Base-by-base conservation (phyloP, 306 rosid genomes). In the Prunus fruticosa region DNA sequence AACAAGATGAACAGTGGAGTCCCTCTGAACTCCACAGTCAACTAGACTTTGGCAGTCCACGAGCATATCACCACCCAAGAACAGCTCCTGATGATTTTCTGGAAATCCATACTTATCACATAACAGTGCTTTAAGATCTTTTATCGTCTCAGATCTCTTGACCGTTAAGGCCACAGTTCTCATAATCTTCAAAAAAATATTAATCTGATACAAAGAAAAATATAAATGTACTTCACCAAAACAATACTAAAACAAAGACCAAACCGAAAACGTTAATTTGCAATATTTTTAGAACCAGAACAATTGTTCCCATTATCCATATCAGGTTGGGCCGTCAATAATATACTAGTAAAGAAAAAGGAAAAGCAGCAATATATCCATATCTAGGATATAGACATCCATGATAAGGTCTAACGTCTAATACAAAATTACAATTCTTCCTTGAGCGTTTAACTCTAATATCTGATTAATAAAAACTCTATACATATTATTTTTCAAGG, bases 11-110 rank as follows among this genome's bases (percentile, higher is more conserved):
- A 80, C 32, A 14, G 79, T 50, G 15, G 69, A 67, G 11, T 34
- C 79, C 0, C 12, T 71, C 61, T 49, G 45, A 58, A 74, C 28
- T 43, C 79, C 79, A 67, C 46, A 69, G 23, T 79, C 71, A 8
- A 30, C 62, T 52, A 71, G 47, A 27, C 28, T 79, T 23, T 53
- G 77, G 19, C 34, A 22, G 13, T 79, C 52, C 71, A 18, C 34
- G 38, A 78, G 74, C 25, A 11, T 20, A 2, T 64, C 41, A 45
- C 69, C 73, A 62, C 32, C 34, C 11, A 64, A 64, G 62, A 74
- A 46, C 46, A 72, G 70, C 41, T 71, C 68, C 81, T 38, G 77
- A 18, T 18, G 19, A 18, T 54, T 64, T 10, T 83, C 86, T 22
- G 28, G 67, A 64, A 53, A 3, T 7, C 61, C 66, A 45, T 56